Evolutionary conservation across 1,139 yeast species (phyloP), one percentile per base, ranked within the genome.

Genomic region (Entelexis sorbosivorans): DNA sequence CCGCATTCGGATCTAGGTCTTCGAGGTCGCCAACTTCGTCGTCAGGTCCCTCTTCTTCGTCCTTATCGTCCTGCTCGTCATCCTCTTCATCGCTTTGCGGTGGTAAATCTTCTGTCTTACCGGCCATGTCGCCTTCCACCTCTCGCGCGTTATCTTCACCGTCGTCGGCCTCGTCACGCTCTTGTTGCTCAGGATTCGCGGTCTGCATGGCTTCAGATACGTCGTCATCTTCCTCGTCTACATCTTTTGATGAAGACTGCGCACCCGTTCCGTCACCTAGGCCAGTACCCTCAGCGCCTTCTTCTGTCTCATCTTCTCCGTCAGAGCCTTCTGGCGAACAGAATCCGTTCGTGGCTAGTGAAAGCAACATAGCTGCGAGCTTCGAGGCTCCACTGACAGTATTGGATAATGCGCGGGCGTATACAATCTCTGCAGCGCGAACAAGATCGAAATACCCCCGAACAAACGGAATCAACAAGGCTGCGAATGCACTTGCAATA

Each of bases 61-160:
- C 76, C 2, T 73, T 76, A 2, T 77, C 79, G 13, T 78, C 81
- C 54, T 73, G 76, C 1, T 75, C 74, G 1, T 74, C 77, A 4
- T 58, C 53, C n/a, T 53, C 51, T 10, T 79, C 79, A 9, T 79
- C 82, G 4, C 74, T 76, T 24, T 77, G 38, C 3, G 51, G 77
- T 5, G 73, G 72, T 32, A 64, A 75, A 58, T 87, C 88, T 66
- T 88, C 96, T 28, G 84, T 66, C 38, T 87, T 82, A 48, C 97
- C 97, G 24, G 93, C 96, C 95, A 91, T 86, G 62, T 91, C 97
- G 33, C 96, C 96, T 61, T 88, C 95, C 66, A 89, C 84, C 51
- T 87, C 95, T 48, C 86, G 88, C 8, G 96, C 96, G 24, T 79
- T 77, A 17, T 78, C 81, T 24, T 73, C 76, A 3, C 70, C 71